These are phyloP conservation scores for Aspergillus fumigatus DNA, from an alignment of 2,329 filamentous ascomycete species.

Conservation along the genomic window DNA sequence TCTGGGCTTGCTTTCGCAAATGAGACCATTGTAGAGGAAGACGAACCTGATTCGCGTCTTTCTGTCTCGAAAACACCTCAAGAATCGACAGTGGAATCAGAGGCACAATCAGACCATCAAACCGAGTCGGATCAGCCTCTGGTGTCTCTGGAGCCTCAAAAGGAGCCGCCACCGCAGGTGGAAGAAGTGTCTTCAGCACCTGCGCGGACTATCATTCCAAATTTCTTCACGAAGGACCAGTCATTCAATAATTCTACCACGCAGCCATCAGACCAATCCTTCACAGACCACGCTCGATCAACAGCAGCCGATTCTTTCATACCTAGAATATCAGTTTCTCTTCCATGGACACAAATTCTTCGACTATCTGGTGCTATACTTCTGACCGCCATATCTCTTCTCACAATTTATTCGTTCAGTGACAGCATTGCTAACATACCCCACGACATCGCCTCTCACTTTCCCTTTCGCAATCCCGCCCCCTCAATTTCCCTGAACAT, in stretches of 20 bases:
- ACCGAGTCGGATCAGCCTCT: neutral
- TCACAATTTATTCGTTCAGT: conserved; percentile 11
- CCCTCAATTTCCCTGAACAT: conserved; percentile 19
- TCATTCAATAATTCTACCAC: conserved; percentile 1
- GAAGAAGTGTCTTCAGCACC: conserved; percentile 15
- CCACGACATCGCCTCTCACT: conserved; percentile 12
- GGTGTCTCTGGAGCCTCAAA: neutral
- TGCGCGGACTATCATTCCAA: conserved; percentile 23
- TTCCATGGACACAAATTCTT: neutral
- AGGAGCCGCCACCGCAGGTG: conserved; percentile 1
- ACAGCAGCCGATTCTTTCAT: neutral
- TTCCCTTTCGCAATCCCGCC: conserved; percentile 3
- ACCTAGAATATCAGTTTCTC: neutral
- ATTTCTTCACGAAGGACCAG: conserved; percentile 6
- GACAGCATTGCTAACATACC: conserved; percentile 11
- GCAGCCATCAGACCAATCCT: neutral
- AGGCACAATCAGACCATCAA: conserved; percentile 2
- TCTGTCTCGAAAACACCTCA: conserved; percentile 3
- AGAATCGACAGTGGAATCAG: neutral
- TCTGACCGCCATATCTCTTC: conserved; percentile 8
- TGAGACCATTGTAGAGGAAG: conserved; percentile 28
- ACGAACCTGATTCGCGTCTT: conserved; percentile 15
- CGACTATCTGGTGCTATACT: conserved; percentile 7
- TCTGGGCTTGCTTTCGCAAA: conserved; percentile 27
- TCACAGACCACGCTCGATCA: neutral